Conservation (phyloP, 2,329 filamentous ascomycete genomes). For the Fusarium sp. region DNA sequence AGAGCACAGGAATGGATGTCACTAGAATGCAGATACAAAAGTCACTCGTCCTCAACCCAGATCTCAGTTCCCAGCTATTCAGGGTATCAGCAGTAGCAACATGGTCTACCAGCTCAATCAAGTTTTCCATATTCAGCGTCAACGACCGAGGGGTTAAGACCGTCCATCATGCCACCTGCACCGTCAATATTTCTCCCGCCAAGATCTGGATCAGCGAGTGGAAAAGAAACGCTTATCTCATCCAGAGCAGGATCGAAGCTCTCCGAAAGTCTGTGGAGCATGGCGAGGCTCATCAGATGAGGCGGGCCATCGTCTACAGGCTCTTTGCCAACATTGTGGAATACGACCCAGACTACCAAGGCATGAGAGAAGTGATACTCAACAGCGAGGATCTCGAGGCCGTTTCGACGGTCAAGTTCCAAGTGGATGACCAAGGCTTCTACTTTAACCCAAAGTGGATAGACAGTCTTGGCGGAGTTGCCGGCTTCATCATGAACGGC, state of each 20-base stretch:
- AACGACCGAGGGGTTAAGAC: slow-evolving; percentile 26
- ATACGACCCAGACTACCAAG: slow-evolving; percentile 65
- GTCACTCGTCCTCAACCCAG: slow-evolving; percentile 31
- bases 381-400: slow-evolving; percentile 40
- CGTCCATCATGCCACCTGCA: slow-evolving; percentile 29
- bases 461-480: slow-evolving; percentile 69
- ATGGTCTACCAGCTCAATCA: slow-evolving; percentile 27
- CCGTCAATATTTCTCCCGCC: neutral
- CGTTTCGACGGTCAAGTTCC: slow-evolving; percentile 62
- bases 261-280: slow-evolving; percentile 53
- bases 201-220: slow-evolving; percentile 32
- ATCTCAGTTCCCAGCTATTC: slow-evolving; percentile 26
- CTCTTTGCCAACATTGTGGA: slow-evolving; percentile 67
- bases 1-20: slow-evolving; percentile 34
- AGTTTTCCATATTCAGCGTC: slow-evolving; percentile 39
- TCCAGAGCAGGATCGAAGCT: slow-evolving; percentile 71
- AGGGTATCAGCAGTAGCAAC: slow-evolving; percentile 26
- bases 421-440: slow-evolving; percentile 58
- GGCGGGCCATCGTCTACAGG: slow-evolving; percentile 68
- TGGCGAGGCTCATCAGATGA: slow-evolving; percentile 38
- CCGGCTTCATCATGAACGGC: slow-evolving; percentile 71
- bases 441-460: slow-evolving; percentile 70
- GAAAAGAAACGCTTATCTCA: slow-evolving; percentile 61
- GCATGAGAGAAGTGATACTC: slow-evolving; percentile 70
- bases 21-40: slow-evolving; percentile 35